Base-by-base conservation (phyloP, 768 basidiomycete genomes). In the Tricholomella constricta region DNA sequence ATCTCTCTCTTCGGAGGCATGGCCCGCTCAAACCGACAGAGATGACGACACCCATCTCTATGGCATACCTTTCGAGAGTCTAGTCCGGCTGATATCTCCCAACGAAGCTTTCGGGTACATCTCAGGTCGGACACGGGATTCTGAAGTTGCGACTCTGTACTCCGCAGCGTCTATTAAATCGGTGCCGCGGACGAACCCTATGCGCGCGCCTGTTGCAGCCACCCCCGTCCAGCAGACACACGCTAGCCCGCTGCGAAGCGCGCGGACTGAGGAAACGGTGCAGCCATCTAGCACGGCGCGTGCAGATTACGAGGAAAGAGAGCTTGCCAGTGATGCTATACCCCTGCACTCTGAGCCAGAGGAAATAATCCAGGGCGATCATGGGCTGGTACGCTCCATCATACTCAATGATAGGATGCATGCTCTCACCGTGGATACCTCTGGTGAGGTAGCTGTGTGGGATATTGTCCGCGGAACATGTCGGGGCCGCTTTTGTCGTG, bases 371-470 rank as follows among this genome's bases (percentile, higher is more conserved):
- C 60, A 69, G 6, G 96, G 96, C 1, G 85, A 84, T 46, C 78
- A 82, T 55, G 96, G 96, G 3, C 79, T 98, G 20, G 86, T 97
- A 44, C 79, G 95, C 29, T 86, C 84, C 6, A 72, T 90, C 36
- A 75, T 96, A 42, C 72, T 98, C 36, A 97, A 92, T 67, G 93
- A 98, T 65, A 80, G 91, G 54, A 77, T 93, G 58, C 94, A 98
- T 64, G 93, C 89, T 17, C 73, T 99, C 38, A 94, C 93, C 0
- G 87, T 97, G 36, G 89, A 98, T 64, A 96, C 93, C 0, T 78
- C 81, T 1, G 94, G 94, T 5, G 85, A 90, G 60, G 87, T 98
- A 10, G 90, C 88, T 0, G 87, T 93, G 6, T 99, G 96, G 96
- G 89, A 98, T 72, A 83, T 99, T 52, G 80, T 94, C 10, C 78